Base-by-base conservation (phyloP, 371 early-diverging fungal genomes). In the Scutellospora calospora region DNA sequence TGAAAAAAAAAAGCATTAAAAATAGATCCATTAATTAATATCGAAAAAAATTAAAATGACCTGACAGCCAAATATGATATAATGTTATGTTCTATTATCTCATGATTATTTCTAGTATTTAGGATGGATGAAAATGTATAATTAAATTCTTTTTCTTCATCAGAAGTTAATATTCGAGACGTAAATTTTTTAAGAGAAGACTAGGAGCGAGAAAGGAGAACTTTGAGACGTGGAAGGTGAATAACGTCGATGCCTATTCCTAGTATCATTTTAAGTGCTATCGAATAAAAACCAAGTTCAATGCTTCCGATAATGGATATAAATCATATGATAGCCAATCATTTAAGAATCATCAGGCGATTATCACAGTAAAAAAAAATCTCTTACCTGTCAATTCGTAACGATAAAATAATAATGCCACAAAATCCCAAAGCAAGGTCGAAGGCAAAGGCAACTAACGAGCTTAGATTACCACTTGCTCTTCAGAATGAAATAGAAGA, bases 121-220 rank as follows among this genome's bases (percentile, higher is more conserved):
- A 25, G 33, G 6, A 29, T 33, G 16, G 75, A 69, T 22, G 45
- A 51, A 25, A 25, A 45, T 22, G 9, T 27, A 45, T 41, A 5
- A 57, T 33, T 29, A 78, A 85, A 90, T 79, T 88, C 87, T 18
- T 51, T 69, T 5, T 77, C 60, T 78, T 90, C 90, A 16, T 71
- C 60, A 16, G 63, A 80, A 73, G 86, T 86, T 11, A 90, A 65
- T 41, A 90, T 89, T 5, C 90, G 83, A 29, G 80, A 82, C 1
- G 88, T 86, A 57, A 90, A 80, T 22, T 57, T 57, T 27, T 68
- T n/a, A n/a, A 71, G 74, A 45, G 82, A 83, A 9, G 73, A 76
- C 3, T 86, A 84, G 38, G 83, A 84, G 79, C 86, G 82, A 16
- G 31, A 29, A 22, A 72, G 12, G 1, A 72, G 52, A 16, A 18